Percentiles rank a stretch among this genome's conserved stretches.
Conservation (phyloP, 805 yeast species). For the Vanderwaltozyma verrucispora region DNA sequence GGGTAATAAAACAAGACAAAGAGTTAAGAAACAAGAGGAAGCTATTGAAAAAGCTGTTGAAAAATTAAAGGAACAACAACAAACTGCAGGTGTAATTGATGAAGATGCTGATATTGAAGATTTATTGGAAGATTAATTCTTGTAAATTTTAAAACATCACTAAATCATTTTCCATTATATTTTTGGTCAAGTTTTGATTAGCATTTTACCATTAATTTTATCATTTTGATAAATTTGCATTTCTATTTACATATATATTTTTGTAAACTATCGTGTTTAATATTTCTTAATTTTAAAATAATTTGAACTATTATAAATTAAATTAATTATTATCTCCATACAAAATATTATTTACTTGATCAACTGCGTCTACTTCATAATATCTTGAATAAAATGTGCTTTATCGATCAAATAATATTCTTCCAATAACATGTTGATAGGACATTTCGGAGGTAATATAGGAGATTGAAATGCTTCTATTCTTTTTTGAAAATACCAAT, state of each 20-base stretch:
- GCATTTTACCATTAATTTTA: too few relatives aligned
- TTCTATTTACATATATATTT: too few relatives aligned
- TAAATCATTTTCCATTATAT: too few relatives aligned
- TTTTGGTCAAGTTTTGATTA: too few relatives aligned
- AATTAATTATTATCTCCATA: too few relatives aligned
- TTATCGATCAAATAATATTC: slow-evolving; percentile 12
- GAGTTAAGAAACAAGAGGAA: slow-evolving; percentile 45
- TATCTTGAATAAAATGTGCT: neutral
- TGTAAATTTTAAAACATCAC: too few relatives aligned
- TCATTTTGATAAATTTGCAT: too few relatives aligned
- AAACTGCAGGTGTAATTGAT: slow-evolving; percentile 36
- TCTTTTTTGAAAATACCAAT: slow-evolving; percentile 10
- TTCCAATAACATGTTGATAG: slow-evolving; percentile 15
- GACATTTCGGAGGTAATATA: slow-evolving; percentile 16
- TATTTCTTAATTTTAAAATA: too few relatives aligned
- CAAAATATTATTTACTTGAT: too few relatives aligned
- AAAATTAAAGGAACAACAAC: slow-evolving; percentile 31
- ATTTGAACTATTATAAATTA: too few relatives aligned
- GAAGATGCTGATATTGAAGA: slow-evolving; percentile 65
- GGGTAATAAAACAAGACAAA: slow-evolving; percentile 66
- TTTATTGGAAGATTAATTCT: slow-evolving; percentile 45
- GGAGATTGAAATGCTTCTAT: slow-evolving; percentile 9
- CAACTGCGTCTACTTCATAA: neutral
- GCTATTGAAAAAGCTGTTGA: slow-evolving; percentile 39
- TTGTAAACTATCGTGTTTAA: too few relatives aligned